Conservation (phyloP, 345 rosid genomes). For the Erysimum cheiranthoides region DNA sequence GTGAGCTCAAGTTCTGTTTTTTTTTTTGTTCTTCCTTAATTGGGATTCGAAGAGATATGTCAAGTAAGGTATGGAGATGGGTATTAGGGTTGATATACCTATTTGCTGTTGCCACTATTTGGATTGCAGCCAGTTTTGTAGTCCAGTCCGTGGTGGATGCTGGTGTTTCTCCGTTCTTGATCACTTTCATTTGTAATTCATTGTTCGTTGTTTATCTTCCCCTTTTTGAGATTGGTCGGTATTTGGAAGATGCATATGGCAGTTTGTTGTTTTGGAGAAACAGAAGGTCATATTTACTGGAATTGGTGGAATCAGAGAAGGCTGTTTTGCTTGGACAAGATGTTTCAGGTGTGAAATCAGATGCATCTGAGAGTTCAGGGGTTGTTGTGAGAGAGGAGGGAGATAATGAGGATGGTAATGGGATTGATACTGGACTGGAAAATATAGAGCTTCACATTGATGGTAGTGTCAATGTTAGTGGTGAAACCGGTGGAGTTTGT, state of each 20-base stretch:
- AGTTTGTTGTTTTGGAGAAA: slow-evolving; percentile 71
- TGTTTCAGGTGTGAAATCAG: slow-evolving; percentile 41
- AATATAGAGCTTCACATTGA: slow-evolving; percentile 42
- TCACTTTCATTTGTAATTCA: slow-evolving; percentile 94
- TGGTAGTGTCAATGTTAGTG: slow-evolving; percentile 40
- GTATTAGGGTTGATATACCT: slow-evolving; percentile 74
- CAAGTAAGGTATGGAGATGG: slow-evolving; percentile 74
- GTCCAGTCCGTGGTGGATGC: slow-evolving; percentile 90
- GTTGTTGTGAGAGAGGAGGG: slow-evolving; percentile 51
- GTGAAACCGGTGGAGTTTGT: slow-evolving; percentile 24
- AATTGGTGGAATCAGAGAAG: slow-evolving; percentile 70
- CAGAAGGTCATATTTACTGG: slow-evolving; percentile 50
- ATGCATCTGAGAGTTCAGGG: slow-evolving; percentile 44
- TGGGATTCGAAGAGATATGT: slow-evolving; percentile 51
- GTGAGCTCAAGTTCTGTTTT: slow-evolving; percentile 32
- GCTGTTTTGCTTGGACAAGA: slow-evolving; percentile 66
- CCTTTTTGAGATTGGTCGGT: slow-evolving; percentile 69
- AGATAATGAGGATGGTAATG: slow-evolving; percentile 42
- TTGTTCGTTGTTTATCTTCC: slow-evolving; percentile 85
- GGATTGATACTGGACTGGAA: slow-evolving; percentile 43
- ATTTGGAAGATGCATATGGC: slow-evolving; percentile 73
- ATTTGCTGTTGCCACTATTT: slow-evolving; percentile 80
- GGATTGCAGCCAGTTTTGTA: slow-evolving; percentile 96
- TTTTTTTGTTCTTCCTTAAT: background rate
- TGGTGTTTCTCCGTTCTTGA: slow-evolving; percentile 90